These are phyloP conservation scores for Pichia heedii DNA, from an alignment of 805 yeast species.

Conservation along the genomic window DNA sequence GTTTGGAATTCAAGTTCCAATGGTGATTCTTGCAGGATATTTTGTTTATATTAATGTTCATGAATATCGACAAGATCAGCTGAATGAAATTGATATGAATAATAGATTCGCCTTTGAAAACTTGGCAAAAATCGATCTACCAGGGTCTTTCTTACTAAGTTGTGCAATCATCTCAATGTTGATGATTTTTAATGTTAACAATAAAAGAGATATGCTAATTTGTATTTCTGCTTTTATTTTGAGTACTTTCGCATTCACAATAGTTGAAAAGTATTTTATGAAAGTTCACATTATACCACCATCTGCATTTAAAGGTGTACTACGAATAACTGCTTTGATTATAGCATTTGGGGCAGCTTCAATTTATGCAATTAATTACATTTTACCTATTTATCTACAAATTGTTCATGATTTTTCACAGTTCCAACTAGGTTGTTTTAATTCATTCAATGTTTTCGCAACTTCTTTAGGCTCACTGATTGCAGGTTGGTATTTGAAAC, in stretches of 20 bases:
- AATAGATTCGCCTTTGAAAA: constrained; percentile 28
- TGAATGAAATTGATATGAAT: constrained; percentile 13
- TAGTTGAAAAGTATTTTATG: constrained; percentile 29
- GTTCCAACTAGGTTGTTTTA: constrained; percentile 31
- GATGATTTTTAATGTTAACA: constrained; percentile 25
- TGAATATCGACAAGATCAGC: constrained; percentile 21
- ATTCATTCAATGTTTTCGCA: constrained; percentile 33
- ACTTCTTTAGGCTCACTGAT: constrained; percentile 32
- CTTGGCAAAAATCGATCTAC: constrained; percentile 31
- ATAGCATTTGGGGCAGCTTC: constrained; percentile 32
- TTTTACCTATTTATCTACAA: constrained; percentile 35
- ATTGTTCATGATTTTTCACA: constrained; percentile 33
- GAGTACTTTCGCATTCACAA: constrained; percentile 18
- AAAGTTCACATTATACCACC: constrained; percentile 34
- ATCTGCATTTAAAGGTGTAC: constrained; percentile 29
- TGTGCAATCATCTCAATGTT: constrained; percentile 27
- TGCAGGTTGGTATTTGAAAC: constrained; percentile 29
- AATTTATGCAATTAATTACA: constrained; percentile 28
- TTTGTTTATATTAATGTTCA: constrained; percentile 25
- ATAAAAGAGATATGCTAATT: constrained; percentile 1
- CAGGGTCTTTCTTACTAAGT: constrained; percentile 32
- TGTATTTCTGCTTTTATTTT: constrained; percentile 11
- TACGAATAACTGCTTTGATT: constrained; percentile 30
- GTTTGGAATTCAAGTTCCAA: constrained; percentile 35
- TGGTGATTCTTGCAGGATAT: constrained; percentile 22